A percentile compares a stretch with the other conserved stretches of the same genome.
Conservation (phyloP, 768 basidiomycete genomes). For the Lentinula sp. region DNA sequence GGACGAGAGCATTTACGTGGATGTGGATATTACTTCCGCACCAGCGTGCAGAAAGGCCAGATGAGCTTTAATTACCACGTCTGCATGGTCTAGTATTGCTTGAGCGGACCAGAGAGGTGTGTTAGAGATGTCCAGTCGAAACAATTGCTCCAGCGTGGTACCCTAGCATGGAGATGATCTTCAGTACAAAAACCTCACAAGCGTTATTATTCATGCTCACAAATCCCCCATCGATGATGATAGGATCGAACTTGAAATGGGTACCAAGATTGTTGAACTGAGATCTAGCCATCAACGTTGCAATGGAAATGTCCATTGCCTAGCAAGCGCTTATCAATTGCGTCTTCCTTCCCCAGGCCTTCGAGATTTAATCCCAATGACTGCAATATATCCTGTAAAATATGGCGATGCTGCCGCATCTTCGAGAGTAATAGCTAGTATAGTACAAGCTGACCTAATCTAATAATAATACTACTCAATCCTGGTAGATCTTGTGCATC, state of each 20-base stretch:
- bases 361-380: too few relatives aligned
- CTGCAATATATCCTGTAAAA: too few relatives aligned
- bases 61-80: slow-evolving; percentile 53
- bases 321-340: not conserved
- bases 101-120: slow-evolving; percentile 71
- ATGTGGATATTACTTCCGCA: slow-evolving; percentile 57
- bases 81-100: slow-evolving; percentile 46
- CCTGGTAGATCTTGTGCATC: not conserved
- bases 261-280: not conserved
- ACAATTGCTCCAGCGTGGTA: slow-evolving; percentile 49
- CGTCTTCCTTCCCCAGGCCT: not conserved
- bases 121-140: slow-evolving; percentile 39
- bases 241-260: not conserved
- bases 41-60: slow-evolving; percentile 59
- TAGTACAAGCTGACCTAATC: too few relatives aligned
- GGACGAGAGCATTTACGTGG: slow-evolving; percentile 41
- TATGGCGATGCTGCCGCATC: too few relatives aligned
- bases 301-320: not conserved
- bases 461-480: not conserved
- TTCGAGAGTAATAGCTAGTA: too few relatives aligned
- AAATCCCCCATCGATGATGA: slow-evolving; percentile 39
- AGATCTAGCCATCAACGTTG: not conserved
- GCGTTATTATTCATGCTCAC: slow-evolving; percentile 17
- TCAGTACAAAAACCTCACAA: not conserved
- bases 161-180: slow-evolving; percentile 35